Evolutionary conservation across 306 rosid species (phyloP), one percentile per base, ranked within the genome.

Genomic region (Vigna hirtella): DNA sequence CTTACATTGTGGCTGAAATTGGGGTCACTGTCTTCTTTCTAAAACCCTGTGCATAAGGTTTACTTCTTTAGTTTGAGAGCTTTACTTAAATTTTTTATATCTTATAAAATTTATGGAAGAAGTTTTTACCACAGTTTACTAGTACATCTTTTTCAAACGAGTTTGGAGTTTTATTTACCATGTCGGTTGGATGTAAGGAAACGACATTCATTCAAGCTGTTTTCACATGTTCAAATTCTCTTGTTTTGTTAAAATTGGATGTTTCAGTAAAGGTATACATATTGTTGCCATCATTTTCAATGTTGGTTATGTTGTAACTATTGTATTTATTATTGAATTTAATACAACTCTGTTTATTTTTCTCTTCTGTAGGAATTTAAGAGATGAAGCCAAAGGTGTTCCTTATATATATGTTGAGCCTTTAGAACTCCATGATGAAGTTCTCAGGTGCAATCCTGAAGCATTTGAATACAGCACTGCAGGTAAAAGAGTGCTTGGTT

Each of bases 401-500:
- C 30, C 78, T 2, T 66, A 79, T 79, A 80, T 81, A 72, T 83
- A 84, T 38, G 77, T 68, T 20, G 96, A 88, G 72, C 88, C 93
- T 81, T 84, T 85, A 77, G 88, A 87, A 86, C 93, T 96, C 82
- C 88, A 85, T 24, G 91, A 88, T 51, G 93, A 87, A 80, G 97
- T 96, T 86, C 85, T 96, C n/a, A 87, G 83, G 81, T 85, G 75
- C 85, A 82, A 91, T 86, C 90, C 91, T 42, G 88, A 90, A 66
- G 99, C 99, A 72, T 93, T 96, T 74, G 83, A 87, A 34, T 89
- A 78, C 64, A 77, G 79, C 68, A 42, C 85, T 76, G 88, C 93
- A 93, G 99, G 99, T 96, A 90, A 89, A 88, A 70, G 78, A 87
- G 88, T 87, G 81, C 88, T 91, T 88, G 74, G 76, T 73, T 82